These are phyloP conservation scores for Pugionium cornutum DNA, from an alignment of 345 rosid species.

Conservation along the genomic window DNA sequence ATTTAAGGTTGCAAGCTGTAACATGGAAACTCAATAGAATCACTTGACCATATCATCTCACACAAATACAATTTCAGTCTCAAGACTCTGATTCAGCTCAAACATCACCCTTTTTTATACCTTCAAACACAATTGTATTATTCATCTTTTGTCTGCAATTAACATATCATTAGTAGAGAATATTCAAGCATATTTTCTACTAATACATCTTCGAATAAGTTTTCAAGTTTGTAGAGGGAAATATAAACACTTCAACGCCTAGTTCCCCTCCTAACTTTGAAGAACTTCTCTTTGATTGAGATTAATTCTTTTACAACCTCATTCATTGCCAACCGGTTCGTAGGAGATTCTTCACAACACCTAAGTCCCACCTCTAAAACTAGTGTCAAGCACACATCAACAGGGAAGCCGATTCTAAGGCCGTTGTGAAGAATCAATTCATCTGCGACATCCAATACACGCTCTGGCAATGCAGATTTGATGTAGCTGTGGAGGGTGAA, in stretches of 20 bases:
- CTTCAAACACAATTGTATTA: not conserved
- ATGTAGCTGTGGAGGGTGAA: constrained; percentile 30
- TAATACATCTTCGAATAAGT: not conserved
- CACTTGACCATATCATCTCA: not conserved
- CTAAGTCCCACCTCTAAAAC: constrained; percentile 37
- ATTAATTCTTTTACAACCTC: constrained; percentile 30
- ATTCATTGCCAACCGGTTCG: constrained; percentile 21
- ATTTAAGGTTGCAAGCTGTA: not conserved
- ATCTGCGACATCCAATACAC: constrained; percentile 16
- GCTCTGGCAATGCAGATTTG: constrained; percentile 26
- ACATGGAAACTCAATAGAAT: not conserved
- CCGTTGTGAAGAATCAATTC: constrained; percentile 18
- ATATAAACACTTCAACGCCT: constrained; percentile 10
- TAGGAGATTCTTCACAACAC: constrained; percentile 36
- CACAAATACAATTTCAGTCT: not conserved
- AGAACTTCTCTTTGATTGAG: constrained; percentile 32
- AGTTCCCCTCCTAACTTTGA: constrained; percentile 17
- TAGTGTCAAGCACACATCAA: constrained; percentile 11
- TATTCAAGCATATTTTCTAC: not conserved
- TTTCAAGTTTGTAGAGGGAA: not conserved
- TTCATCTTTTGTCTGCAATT: constrained; percentile 1
- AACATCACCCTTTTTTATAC: not conserved
- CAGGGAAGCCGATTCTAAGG: constrained; percentile 18
- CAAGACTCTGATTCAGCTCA: not conserved
- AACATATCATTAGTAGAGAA: not conserved